phyloP scores from a whole-genome alignment of 2,329 filamentous ascomycete species.

The Exophiala phaeomuriformis region DNA sequence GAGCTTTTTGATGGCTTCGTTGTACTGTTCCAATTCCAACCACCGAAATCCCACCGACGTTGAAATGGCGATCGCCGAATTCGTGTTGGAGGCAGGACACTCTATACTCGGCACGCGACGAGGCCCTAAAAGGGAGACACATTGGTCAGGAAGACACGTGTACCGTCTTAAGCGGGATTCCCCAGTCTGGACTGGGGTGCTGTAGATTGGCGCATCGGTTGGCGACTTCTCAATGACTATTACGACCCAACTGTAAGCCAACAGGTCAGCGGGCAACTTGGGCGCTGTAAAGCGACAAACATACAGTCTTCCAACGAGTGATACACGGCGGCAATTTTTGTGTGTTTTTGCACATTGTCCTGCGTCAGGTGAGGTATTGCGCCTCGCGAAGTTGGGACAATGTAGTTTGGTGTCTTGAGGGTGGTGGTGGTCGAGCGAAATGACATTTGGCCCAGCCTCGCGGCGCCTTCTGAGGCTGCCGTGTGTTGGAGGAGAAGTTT shows the following conservation, averaged over 20 bases:
- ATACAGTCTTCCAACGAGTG: constrained; percentile 88
- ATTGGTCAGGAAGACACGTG: constrained; percentile 60
- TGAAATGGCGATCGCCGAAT: constrained; percentile 64
- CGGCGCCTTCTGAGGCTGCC: constrained; percentile 35
- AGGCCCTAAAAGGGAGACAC: constrained; percentile 65
- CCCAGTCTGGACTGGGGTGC: constrained; percentile 38
- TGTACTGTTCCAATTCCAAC: constrained; percentile 63
- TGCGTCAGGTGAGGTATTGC: constrained; percentile 81
- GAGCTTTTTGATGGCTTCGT: constrained; percentile 55
- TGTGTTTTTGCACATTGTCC: constrained; percentile 64
- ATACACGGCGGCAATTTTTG: constrained; percentile 63
- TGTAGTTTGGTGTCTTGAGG: constrained; percentile 76
- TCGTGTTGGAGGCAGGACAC: constrained; percentile 61
- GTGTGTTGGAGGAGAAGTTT: constrained; percentile 34
- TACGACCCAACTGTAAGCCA: constrained; percentile 37
- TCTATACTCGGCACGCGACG: constrained; percentile 69
- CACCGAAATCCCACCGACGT: constrained; percentile 80
- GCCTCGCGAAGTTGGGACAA: constrained; percentile 75
- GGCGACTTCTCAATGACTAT: constrained; percentile 57
- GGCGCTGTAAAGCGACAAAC: constrained; percentile 30
- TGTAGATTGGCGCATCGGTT: constrained; percentile 45
- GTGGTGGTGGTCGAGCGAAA: constrained; percentile 54
- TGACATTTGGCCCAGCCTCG: constrained; percentile 61
- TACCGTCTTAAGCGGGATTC: constrained; percentile 65
- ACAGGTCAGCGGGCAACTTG: constrained; percentile 33